Percentiles rank a stretch among this genome's conserved stretches.
Evolutionary conservation across 108 stramenopile genomes (phyloP).

Genomic region (Stephanodiscus triporus): DNA sequence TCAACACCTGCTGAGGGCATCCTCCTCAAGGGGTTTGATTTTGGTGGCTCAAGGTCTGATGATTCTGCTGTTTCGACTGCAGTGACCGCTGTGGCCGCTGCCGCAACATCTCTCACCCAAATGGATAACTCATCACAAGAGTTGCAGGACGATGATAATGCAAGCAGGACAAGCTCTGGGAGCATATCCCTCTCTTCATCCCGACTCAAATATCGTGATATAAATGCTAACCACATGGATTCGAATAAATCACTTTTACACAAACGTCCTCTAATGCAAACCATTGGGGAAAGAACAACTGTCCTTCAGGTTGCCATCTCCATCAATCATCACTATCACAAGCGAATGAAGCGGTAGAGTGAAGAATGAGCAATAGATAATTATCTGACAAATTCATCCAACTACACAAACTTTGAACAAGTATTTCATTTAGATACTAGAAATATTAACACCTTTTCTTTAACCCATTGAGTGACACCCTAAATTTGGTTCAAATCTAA

Average conservation of each 20-base stretch:
- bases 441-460: too few relatives aligned
- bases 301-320: conserved; percentile 13
- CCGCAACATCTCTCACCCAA: not conserved
- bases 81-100: not conserved
- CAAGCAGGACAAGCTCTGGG: conserved; percentile 33
- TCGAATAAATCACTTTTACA: not conserved
- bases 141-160: conserved; percentile 37
- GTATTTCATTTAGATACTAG: too few relatives aligned
- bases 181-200: conserved; percentile 24
- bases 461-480: too few relatives aligned
- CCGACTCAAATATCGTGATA: conserved; percentile 28
- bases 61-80: conserved; percentile 4
- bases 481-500: too few relatives aligned
- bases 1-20: conserved; percentile 51
- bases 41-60: conserved; percentile 8
- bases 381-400: too few relatives aligned
- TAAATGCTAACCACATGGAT: conserved; percentile 8
- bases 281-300: not conserved
- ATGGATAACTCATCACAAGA: conserved; percentile 34
- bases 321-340: not conserved
- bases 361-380: not conserved
- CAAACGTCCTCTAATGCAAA: not conserved
- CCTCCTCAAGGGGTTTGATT: conserved; percentile 44
- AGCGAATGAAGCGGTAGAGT: conserved; percentile 1
- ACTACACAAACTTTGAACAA: too few relatives aligned